phyloP scores from a whole-genome alignment of 768 basidiomycete species.

The Austroboletus eburneus region DNA sequence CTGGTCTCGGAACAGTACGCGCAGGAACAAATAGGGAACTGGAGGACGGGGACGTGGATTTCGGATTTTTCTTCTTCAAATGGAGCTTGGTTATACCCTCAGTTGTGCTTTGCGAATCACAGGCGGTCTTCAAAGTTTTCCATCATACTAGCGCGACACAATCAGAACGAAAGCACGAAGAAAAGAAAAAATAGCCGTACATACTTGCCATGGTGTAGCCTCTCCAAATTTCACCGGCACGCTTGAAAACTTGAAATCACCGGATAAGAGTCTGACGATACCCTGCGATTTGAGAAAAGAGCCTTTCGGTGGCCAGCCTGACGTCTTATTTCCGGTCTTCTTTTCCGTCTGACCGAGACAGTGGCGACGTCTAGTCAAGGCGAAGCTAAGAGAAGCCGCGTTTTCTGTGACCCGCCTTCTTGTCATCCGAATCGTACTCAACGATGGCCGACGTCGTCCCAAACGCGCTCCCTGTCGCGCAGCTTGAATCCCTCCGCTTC shows the following conservation, averaged over 20 bases:
- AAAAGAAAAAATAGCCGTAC: too few species aligned
- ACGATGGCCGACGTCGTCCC: not conserved
- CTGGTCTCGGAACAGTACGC: too few species aligned
- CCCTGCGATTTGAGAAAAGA: conserved; percentile 12
- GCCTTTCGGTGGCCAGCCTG: conserved; percentile 8
- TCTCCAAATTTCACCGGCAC: conserved; percentile 29
- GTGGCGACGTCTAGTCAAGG: too few species aligned
- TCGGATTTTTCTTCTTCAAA: too few species aligned
- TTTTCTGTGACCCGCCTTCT: too few species aligned
- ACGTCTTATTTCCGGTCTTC: conserved; percentile 64
- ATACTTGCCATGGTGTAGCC: conserved; percentile 31
- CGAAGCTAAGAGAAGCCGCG: too few species aligned
- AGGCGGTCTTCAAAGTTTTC: conserved; percentile 29
- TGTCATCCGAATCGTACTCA: too few species aligned
- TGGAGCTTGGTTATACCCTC: conserved; percentile 21
- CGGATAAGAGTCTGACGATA: not conserved
- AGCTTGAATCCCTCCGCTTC: conserved; percentile 74
- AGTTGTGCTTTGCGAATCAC: conserved; percentile 23
- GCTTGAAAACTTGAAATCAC: conserved; percentile 10
- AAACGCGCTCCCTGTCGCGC: conserved; percentile 51
- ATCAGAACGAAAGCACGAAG: too few species aligned
- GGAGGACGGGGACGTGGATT: too few species aligned
- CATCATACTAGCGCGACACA: conserved; percentile 24
- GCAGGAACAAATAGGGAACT: too few species aligned
- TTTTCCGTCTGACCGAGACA: too few species aligned